These are phyloP conservation scores for Conringia planisiliqua DNA, from an alignment of 345 rosid species.

Conservation along the genomic window DNA sequence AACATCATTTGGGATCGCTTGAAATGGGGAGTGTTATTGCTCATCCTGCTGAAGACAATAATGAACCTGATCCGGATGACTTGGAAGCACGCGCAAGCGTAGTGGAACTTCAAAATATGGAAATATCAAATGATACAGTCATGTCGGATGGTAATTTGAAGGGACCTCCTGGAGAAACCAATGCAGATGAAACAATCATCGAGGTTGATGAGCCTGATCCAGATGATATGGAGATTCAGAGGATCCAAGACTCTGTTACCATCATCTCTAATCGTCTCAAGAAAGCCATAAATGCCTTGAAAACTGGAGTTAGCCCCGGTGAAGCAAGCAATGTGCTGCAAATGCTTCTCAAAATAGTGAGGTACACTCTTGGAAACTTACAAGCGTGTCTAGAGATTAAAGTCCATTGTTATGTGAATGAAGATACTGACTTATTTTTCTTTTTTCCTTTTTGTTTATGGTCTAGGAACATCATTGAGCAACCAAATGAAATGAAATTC, in stretches of 20 bases:
- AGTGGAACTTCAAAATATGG: conserved; percentile 12
- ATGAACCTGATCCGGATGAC: conserved; percentile 72
- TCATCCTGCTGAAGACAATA: conserved; percentile 18
- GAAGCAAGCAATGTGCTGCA: conserved; percentile 49
- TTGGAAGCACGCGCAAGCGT: conserved; percentile 17
- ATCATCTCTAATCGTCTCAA: conserved; percentile 55
- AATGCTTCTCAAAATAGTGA: conserved; percentile 68
- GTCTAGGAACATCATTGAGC: conserved; percentile 74
- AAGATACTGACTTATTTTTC: not conserved
- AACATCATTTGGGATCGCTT: conserved; percentile 2
- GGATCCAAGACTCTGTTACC: conserved; percentile 75
- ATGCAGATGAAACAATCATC: conserved; percentile 31
- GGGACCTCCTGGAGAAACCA: not conserved
- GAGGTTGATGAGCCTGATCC: conserved; percentile 70
- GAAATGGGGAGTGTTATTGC: conserved; percentile 3
- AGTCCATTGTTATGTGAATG: not conserved
- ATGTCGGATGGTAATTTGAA: not conserved
- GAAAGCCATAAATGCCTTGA: conserved; percentile 58
- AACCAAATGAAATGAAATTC: conserved; percentile 70
- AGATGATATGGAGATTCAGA: conserved; percentile 66
- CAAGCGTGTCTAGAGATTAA: not conserved
- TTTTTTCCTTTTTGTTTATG: not conserved
- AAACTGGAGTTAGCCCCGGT: conserved; percentile 47
- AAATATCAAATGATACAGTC: conserved; percentile 9
- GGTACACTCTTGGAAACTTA: conserved; percentile 37